These are phyloP conservation scores for Tylopilus sp. DNA, from an alignment of 768 basidiomycete genomes.

Conservation along the genomic window DNA sequence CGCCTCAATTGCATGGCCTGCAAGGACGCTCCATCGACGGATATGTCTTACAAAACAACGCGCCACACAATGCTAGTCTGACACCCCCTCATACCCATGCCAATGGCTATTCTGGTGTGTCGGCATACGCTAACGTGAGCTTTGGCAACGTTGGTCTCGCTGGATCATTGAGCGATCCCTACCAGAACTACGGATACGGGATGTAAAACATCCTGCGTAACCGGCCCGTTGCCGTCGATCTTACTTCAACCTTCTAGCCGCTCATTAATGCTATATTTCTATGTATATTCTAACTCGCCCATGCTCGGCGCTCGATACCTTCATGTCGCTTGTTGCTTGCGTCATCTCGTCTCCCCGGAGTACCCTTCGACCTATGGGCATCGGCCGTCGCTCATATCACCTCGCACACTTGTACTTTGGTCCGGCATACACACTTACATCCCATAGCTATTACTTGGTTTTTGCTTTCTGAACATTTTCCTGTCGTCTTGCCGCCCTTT, in stretches of 20 bases:
- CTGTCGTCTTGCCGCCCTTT: constrained; percentile 22
- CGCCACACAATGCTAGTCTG: constrained; percentile 60
- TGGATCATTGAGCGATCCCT: constrained; percentile 65
- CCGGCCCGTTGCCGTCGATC: constrained; percentile 28
- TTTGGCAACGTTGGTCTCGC: constrained; percentile 47
- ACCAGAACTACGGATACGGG: constrained; percentile 77
- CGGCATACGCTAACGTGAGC: constrained; percentile 52
- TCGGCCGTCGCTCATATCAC: constrained; percentile 46
- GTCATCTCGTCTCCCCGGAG: constrained; percentile 38
- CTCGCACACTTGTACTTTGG: constrained; percentile 68
- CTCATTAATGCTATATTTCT: constrained; percentile 35
- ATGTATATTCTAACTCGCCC: constrained; percentile 36
- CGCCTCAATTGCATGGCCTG: constrained; percentile 51
- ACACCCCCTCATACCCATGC: constrained; percentile 55
- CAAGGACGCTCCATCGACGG: constrained; percentile 75
- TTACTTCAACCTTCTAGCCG: constrained; percentile 14
- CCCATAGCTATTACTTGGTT: constrained; percentile 36
- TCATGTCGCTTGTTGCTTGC: constrained; percentile 33
- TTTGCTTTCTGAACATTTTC: constrained; percentile 37
- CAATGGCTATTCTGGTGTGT: constrained; percentile 55
- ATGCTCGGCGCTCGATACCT: constrained; percentile 36
- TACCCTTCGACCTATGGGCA: constrained; percentile 34
- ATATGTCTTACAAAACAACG: constrained; percentile 75
- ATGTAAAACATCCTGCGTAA: constrained; percentile 51
- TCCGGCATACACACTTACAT: constrained; percentile 49